Evolutionary conservation across 2,329 filamentous ascomycete species (phyloP).

Genomic region (Phoma herbarum): DNA sequence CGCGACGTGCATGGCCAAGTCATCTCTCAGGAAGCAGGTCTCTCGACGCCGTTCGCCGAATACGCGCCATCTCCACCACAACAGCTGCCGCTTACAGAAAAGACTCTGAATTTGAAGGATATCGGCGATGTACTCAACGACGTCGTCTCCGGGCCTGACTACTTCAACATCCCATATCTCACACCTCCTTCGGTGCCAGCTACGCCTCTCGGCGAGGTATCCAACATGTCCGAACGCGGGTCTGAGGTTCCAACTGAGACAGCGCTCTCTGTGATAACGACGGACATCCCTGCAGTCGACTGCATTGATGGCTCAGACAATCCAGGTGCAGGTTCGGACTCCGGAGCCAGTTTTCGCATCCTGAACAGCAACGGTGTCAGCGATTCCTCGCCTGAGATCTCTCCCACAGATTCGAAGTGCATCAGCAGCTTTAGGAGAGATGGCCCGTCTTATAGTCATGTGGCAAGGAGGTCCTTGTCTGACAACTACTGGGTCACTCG

Average conservation of each 20-base stretch:
- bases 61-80: background rate
- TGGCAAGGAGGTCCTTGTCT: slow-evolving; percentile 28
- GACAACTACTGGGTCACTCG: slow-evolving; percentile 22
- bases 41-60: slow-evolving; percentile 23
- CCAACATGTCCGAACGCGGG: slow-evolving; percentile 26
- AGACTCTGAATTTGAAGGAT: slow-evolving; percentile 16
- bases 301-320: slow-evolving; percentile 93
- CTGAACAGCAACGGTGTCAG: slow-evolving; percentile 86
- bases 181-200: background rate
- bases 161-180: background rate
- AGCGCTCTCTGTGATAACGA: background rate
- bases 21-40: slow-evolving; percentile 21
- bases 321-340: slow-evolving; percentile 91
- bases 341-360: slow-evolving; percentile 90
- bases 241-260: slow-evolving; percentile 20
- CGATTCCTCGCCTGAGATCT: slow-evolving; percentile 18
- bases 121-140: slow-evolving; percentile 4
- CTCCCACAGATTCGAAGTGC: slow-evolving; percentile 2
- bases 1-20: slow-evolving; percentile 27
- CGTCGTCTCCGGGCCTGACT: background rate
- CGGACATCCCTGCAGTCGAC: slow-evolving; percentile 72
- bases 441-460: slow-evolving; percentile 13
- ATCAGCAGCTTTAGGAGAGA: slow-evolving; percentile 28
- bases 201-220: slow-evolving; percentile 4
- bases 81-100: slow-evolving; percentile 15